phyloP scores from a whole-genome alignment of 768 basidiomycete genomes.

The Leucocoprinus leucothites region DNA sequence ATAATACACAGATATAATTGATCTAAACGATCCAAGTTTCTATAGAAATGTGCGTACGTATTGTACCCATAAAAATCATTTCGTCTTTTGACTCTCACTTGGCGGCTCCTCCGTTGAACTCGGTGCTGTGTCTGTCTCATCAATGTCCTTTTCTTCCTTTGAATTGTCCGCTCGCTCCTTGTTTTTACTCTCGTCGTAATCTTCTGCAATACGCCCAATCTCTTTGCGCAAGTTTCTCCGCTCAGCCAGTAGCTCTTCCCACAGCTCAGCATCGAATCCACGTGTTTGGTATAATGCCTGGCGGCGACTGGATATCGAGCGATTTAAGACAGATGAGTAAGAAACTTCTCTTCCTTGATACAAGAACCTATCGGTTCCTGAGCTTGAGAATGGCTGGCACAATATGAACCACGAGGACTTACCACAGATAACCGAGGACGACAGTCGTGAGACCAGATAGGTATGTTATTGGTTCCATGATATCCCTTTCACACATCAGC shows the following conservation, averaged over 20 bases:
- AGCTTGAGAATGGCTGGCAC: not conserved
- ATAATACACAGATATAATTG: too few species aligned
- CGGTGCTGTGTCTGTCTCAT: conserved; percentile 6
- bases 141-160: conserved; percentile 26
- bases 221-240: conserved; percentile 46
- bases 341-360: conserved; percentile 64
- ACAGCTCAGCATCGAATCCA: conserved; percentile 60
- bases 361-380: conserved; percentile 38
- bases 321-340: conserved; percentile 58
- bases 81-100: too few species aligned
- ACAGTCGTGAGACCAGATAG: conserved; percentile 61
- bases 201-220: conserved; percentile 55
- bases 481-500: not conserved
- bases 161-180: too few species aligned
- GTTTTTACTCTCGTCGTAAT: conserved; percentile 52
- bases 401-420: conserved; percentile 10
- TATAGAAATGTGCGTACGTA: too few species aligned
- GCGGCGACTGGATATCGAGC: conserved; percentile 55
- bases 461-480: conserved; percentile 68
- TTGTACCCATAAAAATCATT: too few species aligned
- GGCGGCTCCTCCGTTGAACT: not conserved
- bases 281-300: conserved; percentile 52
- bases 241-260: conserved; percentile 52
- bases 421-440: conserved; percentile 62
- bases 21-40: too few species aligned